Conservation (phyloP, 495 filamentous ascomycete species). For the Glonium stellatum region DNA sequence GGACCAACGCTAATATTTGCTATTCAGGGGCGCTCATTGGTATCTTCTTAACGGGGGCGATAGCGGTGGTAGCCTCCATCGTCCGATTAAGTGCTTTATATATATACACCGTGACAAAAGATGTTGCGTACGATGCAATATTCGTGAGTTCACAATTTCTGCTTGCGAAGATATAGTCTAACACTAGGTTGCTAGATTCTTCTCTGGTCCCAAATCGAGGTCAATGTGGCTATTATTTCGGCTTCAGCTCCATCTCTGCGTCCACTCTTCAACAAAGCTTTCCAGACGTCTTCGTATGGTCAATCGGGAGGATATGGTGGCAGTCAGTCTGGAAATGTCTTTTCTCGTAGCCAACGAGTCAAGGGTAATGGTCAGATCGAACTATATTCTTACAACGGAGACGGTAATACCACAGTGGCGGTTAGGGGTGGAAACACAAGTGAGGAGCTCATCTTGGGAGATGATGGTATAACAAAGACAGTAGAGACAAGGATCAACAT, state of each 20-base stretch:
- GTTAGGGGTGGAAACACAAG: too few species aligned
- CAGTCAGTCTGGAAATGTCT: too few species aligned
- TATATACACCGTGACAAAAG: constrained; percentile 1
- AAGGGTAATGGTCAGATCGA: too few species aligned
- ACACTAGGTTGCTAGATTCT: constrained; percentile 3
- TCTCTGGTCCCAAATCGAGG: constrained; percentile 10
- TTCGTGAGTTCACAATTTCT: background rate
- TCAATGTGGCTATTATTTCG: constrained; percentile 11
- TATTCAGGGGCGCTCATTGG: constrained; percentile 2
- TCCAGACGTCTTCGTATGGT: too few species aligned
- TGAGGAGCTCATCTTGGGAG: too few species aligned
- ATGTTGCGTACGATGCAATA: constrained; percentile 3
- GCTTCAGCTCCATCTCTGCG: constrained; percentile 8
- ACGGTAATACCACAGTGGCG: too few species aligned
- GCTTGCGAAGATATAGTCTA: background rate
- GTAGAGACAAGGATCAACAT: background rate
- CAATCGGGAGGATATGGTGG: too few species aligned
- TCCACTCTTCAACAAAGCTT: background rate
- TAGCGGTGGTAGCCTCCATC: constrained; percentile 4
- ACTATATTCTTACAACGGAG: too few species aligned
- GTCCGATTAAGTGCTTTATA: background rate
- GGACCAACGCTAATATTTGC: background rate
- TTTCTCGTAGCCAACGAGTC: too few species aligned
- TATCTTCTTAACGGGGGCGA: constrained; percentile 2
- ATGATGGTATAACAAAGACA: background rate